These are phyloP conservation scores for Pichia insulana DNA, from an alignment of 805 yeast species.

Conservation along the genomic window DNA sequence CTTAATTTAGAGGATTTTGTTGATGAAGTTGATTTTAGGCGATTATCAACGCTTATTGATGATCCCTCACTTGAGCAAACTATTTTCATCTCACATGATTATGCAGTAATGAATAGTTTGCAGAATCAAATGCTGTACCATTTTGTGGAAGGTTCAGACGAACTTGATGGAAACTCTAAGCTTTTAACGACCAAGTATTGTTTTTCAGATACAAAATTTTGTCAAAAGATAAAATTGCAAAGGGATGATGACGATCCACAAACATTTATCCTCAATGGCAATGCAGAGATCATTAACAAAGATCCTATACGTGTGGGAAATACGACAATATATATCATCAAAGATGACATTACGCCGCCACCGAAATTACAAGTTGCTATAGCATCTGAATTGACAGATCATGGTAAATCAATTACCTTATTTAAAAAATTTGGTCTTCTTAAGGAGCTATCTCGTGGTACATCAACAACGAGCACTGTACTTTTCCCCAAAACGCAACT, in stretches of 20 bases:
- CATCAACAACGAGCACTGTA: constrained; percentile 54
- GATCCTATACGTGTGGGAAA: constrained; percentile 41
- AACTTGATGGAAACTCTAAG: constrained; percentile 4
- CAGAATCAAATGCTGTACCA: constrained; percentile 48
- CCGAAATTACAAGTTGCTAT: constrained; percentile 54
- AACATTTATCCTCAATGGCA: constrained; percentile 45
- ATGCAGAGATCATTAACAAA: constrained; percentile 36
- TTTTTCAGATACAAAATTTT: constrained; percentile 34
- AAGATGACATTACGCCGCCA: constrained; percentile 57
- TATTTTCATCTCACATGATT: constrained; percentile 39
- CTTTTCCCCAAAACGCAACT: constrained; percentile 71
- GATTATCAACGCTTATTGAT: constrained; percentile 47
- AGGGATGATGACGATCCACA: constrained; percentile 22
- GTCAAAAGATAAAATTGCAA: constrained; percentile 48
- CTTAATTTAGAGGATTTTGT: constrained; percentile 55
- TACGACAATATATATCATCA: constrained; percentile 56
- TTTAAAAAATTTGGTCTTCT: constrained; percentile 45
- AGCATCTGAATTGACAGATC: constrained; percentile 46
- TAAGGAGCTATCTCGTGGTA: constrained; percentile 38
- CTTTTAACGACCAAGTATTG: constrained; percentile 49
- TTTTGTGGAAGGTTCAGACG: constrained; percentile 41
- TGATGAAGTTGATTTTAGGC: constrained; percentile 57
- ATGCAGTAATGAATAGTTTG: constrained; percentile 22
- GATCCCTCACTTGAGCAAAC: constrained; percentile 46
- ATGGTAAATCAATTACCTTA: constrained; percentile 56